Conservation (phyloP, 305 asterid genomes). For the Plantago lanceolata region DNA sequence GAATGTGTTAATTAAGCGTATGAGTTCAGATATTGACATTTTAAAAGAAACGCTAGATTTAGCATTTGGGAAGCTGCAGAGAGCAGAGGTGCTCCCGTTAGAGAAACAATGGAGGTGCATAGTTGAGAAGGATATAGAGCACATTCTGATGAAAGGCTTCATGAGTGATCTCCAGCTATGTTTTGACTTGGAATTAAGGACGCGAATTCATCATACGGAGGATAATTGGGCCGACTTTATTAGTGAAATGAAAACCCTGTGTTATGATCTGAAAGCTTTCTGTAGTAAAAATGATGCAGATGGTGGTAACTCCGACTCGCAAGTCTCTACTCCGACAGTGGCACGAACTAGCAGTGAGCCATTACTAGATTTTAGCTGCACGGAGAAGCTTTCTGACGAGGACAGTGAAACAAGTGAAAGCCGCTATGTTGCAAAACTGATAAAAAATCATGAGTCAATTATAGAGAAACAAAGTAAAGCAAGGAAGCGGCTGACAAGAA, state of each 20-base stretch:
- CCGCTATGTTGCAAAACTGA: constrained; percentile 36
- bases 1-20: constrained; percentile 39
- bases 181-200: constrained; percentile 33
- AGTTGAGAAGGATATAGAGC: constrained; percentile 53
- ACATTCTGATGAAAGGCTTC: constrained; percentile 42
- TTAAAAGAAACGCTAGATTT: constrained; percentile 58
- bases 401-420: constrained; percentile 25
- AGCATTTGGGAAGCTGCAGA: constrained; percentile 58
- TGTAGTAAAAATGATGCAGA: constrained; percentile 22
- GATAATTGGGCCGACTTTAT: constrained; percentile 39
- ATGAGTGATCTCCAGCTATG: constrained; percentile 28
- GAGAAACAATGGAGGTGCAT: constrained; percentile 64
- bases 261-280: constrained; percentile 33
- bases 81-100: constrained; percentile 43
- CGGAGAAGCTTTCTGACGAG: constrained; percentile 19
- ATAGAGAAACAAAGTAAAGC: constrained; percentile 34
- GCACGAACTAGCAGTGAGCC: constrained; percentile 44
- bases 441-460: constrained; percentile 42
- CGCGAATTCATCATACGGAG: constrained; percentile 27
- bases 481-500: constrained; percentile 22
- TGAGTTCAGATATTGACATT: constrained; percentile 61
- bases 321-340: constrained; percentile 3
- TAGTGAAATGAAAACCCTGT: constrained; percentile 29
- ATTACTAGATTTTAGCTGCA: constrained; percentile 22
- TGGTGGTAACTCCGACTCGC: constrained; percentile 7